Conservation (phyloP, 1,139 yeast genomes). For the Lodderomyces oxycetoniae region DNA sequence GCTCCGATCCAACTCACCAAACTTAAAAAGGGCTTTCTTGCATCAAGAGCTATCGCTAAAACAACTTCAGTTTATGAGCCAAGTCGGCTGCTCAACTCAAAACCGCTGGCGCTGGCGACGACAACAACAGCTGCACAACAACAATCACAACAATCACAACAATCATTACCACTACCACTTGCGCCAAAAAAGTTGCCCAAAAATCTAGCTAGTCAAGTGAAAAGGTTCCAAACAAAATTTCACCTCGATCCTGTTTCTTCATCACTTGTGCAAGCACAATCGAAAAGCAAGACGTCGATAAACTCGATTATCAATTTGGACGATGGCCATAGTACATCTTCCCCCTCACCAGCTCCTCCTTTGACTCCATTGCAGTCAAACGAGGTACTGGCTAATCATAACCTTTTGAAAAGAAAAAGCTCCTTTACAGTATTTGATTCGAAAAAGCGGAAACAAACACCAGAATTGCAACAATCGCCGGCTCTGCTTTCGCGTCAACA, state of each 20-base stretch:
- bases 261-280: constrained; percentile 9
- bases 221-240: constrained; percentile 31
- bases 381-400: constrained; percentile 3
- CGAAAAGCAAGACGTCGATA: constrained; percentile 30
- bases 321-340: constrained; percentile 18
- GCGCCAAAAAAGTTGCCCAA: constrained; percentile 3
- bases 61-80: not conserved
- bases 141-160: not conserved
- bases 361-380: constrained; percentile 10
- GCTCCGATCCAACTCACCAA: not conserved
- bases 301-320: constrained; percentile 36
- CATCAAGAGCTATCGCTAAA: not conserved
- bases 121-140: not conserved
- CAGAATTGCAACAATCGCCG: constrained; percentile 12
- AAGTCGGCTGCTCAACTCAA: too few species aligned
- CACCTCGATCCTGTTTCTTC: constrained; percentile 11
- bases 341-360: constrained; percentile 8
- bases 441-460: constrained; percentile 6
- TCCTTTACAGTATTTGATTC: constrained; percentile 2
- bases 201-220: constrained; percentile 20
- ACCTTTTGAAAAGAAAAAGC: constrained; percentile 12
- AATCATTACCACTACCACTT: not conserved
- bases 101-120: not conserved
- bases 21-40: not conserved
- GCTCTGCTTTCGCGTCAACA: constrained; percentile 11